These are phyloP conservation scores for Saxophila tyrrhenica DNA, from an alignment of 495 filamentous ascomycete genomes.

Conservation along the genomic window DNA sequence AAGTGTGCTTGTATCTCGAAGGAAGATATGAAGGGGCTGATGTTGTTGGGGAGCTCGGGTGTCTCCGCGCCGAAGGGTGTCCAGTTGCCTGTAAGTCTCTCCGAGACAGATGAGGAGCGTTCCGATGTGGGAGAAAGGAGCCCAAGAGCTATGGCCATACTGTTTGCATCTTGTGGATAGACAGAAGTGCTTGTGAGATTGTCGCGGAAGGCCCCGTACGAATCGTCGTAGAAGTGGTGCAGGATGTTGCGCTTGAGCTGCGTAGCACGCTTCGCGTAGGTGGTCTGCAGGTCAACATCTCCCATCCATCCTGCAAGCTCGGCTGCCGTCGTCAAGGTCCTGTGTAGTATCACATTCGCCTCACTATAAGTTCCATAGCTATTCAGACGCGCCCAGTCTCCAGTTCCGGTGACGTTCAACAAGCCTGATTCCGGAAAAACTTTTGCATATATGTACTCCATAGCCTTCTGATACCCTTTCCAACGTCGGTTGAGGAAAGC, in stretches of 20 bases:
- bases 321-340: constrained; percentile 9
- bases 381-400: no score
- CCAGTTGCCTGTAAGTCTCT: no score
- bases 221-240: constrained; percentile 40
- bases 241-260: constrained; percentile 10
- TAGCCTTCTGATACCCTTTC: no score
- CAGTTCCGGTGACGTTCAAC: no score
- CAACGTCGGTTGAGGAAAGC: no score
- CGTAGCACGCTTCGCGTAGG: constrained; percentile 23
- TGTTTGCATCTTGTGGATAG: constrained; percentile 23
- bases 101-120: no score
- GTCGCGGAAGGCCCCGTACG: constrained; percentile 40
- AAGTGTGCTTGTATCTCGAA: no score
- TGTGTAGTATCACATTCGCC: constrained; percentile 21
- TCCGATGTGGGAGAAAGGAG: constrained; percentile 7
- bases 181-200: constrained; percentile 14
- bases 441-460: no score
- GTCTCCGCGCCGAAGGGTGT: no score
- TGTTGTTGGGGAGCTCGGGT: no score
- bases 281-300: constrained; percentile 22
- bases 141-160: constrained; percentile 25
- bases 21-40: no score
- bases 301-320: constrained; percentile 13
- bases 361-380: constrained; percentile 23
- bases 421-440: no score